These are phyloP conservation scores for Apiosordaria backusii DNA, from an alignment of 495 filamentous ascomycete species.

Conservation along the genomic window DNA sequence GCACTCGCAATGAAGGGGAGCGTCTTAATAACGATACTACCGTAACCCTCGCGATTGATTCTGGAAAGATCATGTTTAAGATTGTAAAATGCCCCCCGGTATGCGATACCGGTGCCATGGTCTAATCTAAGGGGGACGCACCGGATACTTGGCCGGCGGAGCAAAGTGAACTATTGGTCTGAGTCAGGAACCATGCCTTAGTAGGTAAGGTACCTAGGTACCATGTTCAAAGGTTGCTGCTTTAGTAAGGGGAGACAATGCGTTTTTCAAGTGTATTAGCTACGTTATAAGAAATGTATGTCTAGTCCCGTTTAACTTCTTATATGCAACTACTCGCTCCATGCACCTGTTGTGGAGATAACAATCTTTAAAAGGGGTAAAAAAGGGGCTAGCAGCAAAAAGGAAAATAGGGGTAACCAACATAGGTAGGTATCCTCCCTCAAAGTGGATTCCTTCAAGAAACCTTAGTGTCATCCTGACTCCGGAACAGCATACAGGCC, in stretches of 20 bases:
- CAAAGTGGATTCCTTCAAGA: neutral
- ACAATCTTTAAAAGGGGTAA: too few relatives aligned
- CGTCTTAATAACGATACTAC: neutral
- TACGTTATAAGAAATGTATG: too few relatives aligned
- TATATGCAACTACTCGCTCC: too few relatives aligned
- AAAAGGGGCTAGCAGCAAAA: too few relatives aligned
- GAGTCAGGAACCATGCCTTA: neutral
- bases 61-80: neutral
- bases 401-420: neutral
- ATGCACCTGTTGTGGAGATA: too few relatives aligned
- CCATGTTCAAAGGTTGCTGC: neutral
- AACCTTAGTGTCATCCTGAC: neutral
- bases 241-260: neutral
- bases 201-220: too few relatives aligned
- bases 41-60: neutral
- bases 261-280: too few relatives aligned
- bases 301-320: too few relatives aligned
- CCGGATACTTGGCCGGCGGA: neutral
- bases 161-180: neutral
- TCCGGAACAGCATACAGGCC: constrained; percentile 24
- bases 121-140: neutral
- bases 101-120: neutral
- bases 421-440: neutral
- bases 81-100: neutral
- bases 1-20: neutral